phyloP scores from a whole-genome alignment of 768 basidiomycete genomes.

The Phylloporus rhodoxanthus region DNA sequence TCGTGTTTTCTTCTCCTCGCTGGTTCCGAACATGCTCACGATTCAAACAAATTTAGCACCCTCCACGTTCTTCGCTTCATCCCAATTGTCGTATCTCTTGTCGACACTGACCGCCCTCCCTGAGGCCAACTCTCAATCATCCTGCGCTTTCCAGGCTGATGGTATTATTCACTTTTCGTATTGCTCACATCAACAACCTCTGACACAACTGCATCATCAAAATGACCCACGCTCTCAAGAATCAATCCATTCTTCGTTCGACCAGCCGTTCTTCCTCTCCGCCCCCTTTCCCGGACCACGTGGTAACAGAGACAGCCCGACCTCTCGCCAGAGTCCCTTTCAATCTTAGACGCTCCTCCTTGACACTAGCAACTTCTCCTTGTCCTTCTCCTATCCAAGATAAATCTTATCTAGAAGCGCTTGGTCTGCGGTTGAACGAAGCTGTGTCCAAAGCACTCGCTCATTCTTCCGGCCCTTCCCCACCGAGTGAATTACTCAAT shows the following conservation, averaged over 20 bases:
- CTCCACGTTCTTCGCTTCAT: slow-evolving; percentile 49
- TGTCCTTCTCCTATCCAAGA: slow-evolving; percentile 56
- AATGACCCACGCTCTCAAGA: slow-evolving; percentile 64
- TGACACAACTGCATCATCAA: slow-evolving; percentile 14
- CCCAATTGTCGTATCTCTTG: slow-evolving; percentile 52
- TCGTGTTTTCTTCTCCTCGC: slow-evolving; percentile 1
- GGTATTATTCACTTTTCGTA: slow-evolving; percentile 37
- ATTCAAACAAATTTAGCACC: slow-evolving; percentile 18
- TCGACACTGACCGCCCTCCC: slow-evolving; percentile 76
- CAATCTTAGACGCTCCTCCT: slow-evolving; percentile 52
- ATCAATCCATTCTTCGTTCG: slow-evolving; percentile 61
- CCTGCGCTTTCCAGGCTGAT: slow-evolving; percentile 23
- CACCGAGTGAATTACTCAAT: slow-evolving; percentile 46
- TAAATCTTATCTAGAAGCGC: slow-evolving; percentile 72
- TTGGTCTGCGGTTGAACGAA: slow-evolving; percentile 74
- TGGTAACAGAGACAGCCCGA: slow-evolving; percentile 41
- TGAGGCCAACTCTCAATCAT: slow-evolving; percentile 36
- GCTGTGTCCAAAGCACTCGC: slow-evolving; percentile 71
- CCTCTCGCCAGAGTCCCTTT: slow-evolving; percentile 56
- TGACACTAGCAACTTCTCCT: slow-evolving; percentile 29
- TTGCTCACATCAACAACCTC: slow-evolving; percentile 24
- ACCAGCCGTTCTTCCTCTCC: slow-evolving; percentile 61
- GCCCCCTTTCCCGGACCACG: slow-evolving; percentile 34
- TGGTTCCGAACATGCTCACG: slow-evolving; percentile 4
- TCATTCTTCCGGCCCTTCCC: slow-evolving; percentile 53